A percentile compares a stretch with the other conserved stretches of the same genome.
phyloP scores from a whole-genome alignment of 192 early-diverging fungal genomes.

The Linnemannia schmuckeri region DNA sequence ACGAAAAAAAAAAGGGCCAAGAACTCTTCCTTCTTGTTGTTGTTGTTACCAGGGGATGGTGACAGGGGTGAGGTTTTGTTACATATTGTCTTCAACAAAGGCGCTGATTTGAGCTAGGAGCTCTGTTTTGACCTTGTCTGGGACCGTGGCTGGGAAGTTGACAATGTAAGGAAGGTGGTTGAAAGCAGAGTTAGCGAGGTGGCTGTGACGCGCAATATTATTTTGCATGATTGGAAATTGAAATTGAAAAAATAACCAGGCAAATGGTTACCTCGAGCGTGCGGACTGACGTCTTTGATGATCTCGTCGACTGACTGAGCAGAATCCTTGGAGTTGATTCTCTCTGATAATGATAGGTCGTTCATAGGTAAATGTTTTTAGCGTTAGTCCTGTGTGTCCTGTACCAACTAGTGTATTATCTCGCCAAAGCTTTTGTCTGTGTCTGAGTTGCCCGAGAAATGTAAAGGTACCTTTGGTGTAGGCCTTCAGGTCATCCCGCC shows the following conservation, averaged over 20 bases:
- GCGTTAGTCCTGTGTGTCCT: neutral
- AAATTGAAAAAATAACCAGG: no score
- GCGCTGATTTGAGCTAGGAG: constrained; percentile 38
- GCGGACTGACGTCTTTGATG: constrained; percentile 47
- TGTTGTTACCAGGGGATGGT: neutral
- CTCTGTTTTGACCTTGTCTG: constrained; percentile 48
- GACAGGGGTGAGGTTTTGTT: neutral
- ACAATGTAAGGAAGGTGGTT: neutral
- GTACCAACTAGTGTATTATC: neutral
- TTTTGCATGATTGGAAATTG: neutral
- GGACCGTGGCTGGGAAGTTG: constrained; percentile 24
- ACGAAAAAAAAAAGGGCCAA: no score
- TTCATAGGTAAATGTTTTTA: no score
- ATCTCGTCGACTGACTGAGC: constrained; percentile 43
- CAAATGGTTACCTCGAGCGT: constrained; percentile 36
- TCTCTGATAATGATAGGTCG: constrained; percentile 7
- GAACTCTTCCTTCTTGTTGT: no score
- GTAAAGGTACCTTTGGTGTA: constrained; percentile 43
- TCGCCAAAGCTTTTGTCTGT: no score
- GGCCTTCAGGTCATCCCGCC: constrained; percentile 44
- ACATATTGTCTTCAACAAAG: constrained; percentile 44
- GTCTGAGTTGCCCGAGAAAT: neutral
- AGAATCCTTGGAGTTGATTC: constrained; percentile 34
- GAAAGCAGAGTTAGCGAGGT: no score
- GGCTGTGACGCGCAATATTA: neutral